phyloP scores from a whole-genome alignment of 148 eudicot genomes.

The Nepenthes gracilis region DNA sequence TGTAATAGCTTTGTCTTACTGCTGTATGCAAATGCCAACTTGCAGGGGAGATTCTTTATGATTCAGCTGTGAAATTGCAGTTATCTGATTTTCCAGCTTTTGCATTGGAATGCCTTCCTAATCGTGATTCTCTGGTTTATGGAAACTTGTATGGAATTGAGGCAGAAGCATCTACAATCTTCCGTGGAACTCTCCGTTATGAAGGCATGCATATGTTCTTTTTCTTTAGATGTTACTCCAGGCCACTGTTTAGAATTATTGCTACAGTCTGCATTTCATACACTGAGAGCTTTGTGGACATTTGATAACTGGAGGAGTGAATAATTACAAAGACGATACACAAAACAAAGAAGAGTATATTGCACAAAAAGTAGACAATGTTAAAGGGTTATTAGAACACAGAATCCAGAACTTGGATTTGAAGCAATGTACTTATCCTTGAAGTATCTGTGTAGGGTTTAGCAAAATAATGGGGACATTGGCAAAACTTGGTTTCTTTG shows the following conservation, averaged over 20 bases:
- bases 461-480: constrained; percentile 74
- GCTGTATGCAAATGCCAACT: neutral
- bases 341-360: too few species aligned
- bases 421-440: neutral
- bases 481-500: constrained; percentile 73
- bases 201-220: constrained; percentile 40
- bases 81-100: constrained; percentile 89
- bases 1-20: neutral
- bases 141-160: constrained; percentile 75
- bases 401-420: neutral
- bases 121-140: constrained; percentile 79
- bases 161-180: constrained; percentile 77
- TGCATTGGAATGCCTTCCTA: constrained; percentile 92
- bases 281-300: neutral
- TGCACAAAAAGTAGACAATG: too few species aligned
- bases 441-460: constrained; percentile 40
- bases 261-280: neutral
- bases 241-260: too few species aligned
- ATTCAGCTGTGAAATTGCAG: constrained; percentile 64
- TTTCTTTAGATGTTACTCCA: neutral
- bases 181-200: constrained; percentile 90
- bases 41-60: constrained; percentile 84
- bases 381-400: too few species aligned
- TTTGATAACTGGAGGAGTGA: too few species aligned
- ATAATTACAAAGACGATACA: too few species aligned